Evolutionary conservation across 495 filamentous ascomycete species (phyloP).

Genomic region (Chaetomium fimeti): DNA sequence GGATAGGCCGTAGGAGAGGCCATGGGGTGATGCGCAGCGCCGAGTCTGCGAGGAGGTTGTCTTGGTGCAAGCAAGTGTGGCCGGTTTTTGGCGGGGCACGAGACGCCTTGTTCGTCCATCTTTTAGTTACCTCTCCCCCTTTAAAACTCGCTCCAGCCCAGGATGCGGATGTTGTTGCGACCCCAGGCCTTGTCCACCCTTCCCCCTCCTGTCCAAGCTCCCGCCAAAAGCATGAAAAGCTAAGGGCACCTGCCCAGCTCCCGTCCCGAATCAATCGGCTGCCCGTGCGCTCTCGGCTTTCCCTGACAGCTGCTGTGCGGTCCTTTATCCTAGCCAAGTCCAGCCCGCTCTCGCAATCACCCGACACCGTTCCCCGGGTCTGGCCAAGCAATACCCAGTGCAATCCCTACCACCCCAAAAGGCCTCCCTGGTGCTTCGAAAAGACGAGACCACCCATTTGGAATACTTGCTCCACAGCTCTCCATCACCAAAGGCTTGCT

Average conservation of each 20-base stretch:
- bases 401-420: conserved; percentile 17
- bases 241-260: conserved; percentile 11
- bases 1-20: not conserved
- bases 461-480: conserved; percentile 25
- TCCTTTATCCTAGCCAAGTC: not conserved
- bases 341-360: not conserved
- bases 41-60: not conserved
- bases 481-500: conserved; percentile 21
- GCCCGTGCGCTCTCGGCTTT: conserved; percentile 14
- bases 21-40: conserved; percentile 1
- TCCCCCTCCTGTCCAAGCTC: conserved; percentile 10
- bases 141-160: conserved; percentile 5
- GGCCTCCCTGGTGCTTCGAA: conserved; percentile 4
- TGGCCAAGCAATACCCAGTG: conserved; percentile 8
- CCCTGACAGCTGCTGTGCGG: not conserved
- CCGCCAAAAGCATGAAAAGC: conserved; percentile 17
- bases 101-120: not conserved
- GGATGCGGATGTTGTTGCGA: not conserved
- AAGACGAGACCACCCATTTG: conserved; percentile 14
- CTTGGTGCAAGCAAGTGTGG: not conserved
- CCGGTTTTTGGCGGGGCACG: conserved; percentile 2
- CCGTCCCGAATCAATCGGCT: conserved; percentile 8
- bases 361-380: conserved; percentile 1
- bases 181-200: conserved; percentile 13
- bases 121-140: not conserved